Percentiles rank a stretch among this genome's conserved stretches.
Conservation (phyloP, 148 eudicot species). For the Fallopia convolvulus region DNA sequence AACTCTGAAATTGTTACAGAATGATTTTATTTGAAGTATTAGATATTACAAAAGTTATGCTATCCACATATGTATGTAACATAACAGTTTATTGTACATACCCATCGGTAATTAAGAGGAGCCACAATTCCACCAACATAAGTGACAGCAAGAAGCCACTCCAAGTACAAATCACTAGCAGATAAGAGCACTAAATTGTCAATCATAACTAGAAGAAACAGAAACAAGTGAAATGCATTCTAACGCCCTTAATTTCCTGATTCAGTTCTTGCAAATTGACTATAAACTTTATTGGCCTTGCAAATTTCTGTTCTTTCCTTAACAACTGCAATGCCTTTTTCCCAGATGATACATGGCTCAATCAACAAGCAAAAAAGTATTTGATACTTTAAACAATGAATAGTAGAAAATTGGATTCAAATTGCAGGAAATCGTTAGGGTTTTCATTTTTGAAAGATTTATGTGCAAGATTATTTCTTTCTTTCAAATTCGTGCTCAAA, state of each 20-base stretch:
- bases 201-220: not conserved
- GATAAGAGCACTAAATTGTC: constrained; percentile 10
- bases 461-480: not conserved
- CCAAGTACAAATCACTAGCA: constrained; percentile 69
- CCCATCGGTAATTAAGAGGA: constrained; percentile 90
- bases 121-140: constrained; percentile 81
- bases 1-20: constrained; percentile 35
- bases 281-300: no score
- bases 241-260: not conserved
- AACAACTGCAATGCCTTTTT: no score
- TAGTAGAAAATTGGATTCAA: not conserved
- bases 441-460: no score
- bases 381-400: no score
- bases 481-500: not conserved
- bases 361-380: no score
- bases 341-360: no score
- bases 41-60: no score
- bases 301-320: no score
- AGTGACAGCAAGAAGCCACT: constrained; percentile 85
- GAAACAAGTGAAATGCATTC: not conserved
- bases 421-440: no score
- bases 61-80: no score
- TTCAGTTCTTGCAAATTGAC: not conserved
- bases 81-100: not conserved
- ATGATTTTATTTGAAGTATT: not conserved